phyloP scores from a whole-genome alignment of 139 green algal species.

The Chlamydomonas sphaeroides region DNA sequence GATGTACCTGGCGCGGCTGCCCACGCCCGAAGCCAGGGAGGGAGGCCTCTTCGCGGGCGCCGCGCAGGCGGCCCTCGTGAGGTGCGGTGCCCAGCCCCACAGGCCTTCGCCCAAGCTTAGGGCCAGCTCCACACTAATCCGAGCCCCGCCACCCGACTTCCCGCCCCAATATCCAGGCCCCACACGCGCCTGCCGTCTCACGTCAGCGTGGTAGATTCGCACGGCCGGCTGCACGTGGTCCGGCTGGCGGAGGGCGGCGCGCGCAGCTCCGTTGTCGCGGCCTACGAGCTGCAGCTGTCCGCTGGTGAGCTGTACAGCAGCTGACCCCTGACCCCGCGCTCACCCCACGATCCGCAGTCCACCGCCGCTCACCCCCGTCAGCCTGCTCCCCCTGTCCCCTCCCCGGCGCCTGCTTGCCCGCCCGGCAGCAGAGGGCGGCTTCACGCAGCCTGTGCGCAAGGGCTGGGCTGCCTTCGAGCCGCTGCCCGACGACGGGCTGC shows the following conservation, averaged over 20 bases:
- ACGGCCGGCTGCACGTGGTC: background rate
- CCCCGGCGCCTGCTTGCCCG: too few species aligned
- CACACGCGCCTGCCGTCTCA: conserved; percentile 2
- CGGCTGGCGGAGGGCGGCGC: background rate
- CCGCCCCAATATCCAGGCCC: too few species aligned
- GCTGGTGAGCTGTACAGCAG: background rate
- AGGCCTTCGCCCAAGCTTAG: too few species aligned
- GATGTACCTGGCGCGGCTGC: too few species aligned
- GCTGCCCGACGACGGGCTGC: conserved; percentile 28
- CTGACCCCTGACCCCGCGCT: background rate
- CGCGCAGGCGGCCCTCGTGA: too few species aligned
- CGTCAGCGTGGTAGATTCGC: background rate
- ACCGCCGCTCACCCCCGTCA: background rate
- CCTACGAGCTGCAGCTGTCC: conserved; percentile 14
- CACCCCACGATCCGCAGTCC: background rate
- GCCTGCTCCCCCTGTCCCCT: background rate
- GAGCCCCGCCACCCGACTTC: too few species aligned
- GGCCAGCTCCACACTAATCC: too few species aligned
- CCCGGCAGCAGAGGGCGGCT: background rate
- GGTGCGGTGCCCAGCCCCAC: too few species aligned
- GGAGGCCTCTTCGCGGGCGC: too few species aligned
- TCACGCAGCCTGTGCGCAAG: conserved; percentile 23
- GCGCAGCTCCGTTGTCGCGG: background rate
- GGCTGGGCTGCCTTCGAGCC: conserved; percentile 29
- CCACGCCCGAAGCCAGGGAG: too few species aligned